These are phyloP conservation scores for Penicillium hordei DNA, from an alignment of 2,329 filamentous ascomycete genomes.

Conservation along the genomic window DNA sequence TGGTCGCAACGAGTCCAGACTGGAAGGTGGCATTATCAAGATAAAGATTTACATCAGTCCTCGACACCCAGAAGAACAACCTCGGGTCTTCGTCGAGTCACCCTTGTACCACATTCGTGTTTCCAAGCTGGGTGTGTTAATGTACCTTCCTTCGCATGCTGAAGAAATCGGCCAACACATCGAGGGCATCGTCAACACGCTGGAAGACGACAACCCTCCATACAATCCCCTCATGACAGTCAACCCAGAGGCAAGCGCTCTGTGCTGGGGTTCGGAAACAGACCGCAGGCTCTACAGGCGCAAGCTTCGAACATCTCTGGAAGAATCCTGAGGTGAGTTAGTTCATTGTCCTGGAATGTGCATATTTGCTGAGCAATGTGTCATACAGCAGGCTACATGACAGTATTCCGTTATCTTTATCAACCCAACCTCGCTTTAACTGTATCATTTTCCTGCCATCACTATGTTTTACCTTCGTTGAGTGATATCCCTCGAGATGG, in stretches of 20 bases:
- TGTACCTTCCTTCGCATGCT: constrained; percentile 69
- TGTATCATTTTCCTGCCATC: not conserved
- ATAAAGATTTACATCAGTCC: constrained; percentile 79
- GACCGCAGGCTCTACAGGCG: constrained; percentile 84
- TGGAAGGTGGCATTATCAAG: constrained; percentile 86
- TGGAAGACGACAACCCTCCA: constrained; percentile 85
- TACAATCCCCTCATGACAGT: constrained; percentile 90
- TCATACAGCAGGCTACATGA: not conserved
- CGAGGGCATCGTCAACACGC: constrained; percentile 72
- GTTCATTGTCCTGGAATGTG: not conserved
- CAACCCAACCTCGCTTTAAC: not conserved
- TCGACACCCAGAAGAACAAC: constrained; percentile 83
- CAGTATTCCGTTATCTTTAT: not conserved
- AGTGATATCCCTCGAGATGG: not conserved
- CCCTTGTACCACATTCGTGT: constrained; percentile 86
- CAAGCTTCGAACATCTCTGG: constrained; percentile 56
- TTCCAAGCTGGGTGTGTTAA: constrained; percentile 74
- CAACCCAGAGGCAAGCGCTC: constrained; percentile 77
- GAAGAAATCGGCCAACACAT: constrained; percentile 84
- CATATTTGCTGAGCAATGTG: not conserved
- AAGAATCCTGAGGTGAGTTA: not conserved
- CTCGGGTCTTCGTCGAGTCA: constrained; percentile 77
- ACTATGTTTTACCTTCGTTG: not conserved
- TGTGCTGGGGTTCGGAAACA: constrained; percentile 80
- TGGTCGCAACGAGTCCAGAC: constrained; percentile 85